Conservation (phyloP, 306 rosid genomes). For the Fragaria nilgerrensis region DNA sequence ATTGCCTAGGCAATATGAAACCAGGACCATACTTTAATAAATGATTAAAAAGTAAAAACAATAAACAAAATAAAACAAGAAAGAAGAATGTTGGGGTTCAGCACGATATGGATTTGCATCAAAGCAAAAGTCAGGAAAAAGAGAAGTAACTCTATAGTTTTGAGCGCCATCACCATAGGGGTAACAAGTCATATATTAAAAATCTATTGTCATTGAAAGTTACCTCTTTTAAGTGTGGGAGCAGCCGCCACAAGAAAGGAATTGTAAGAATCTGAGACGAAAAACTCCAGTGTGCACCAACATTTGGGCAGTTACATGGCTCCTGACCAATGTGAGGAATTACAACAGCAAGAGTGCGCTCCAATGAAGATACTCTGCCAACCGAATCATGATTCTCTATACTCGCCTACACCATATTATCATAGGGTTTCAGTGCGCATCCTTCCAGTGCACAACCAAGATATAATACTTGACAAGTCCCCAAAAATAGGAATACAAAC, state of each 20-base stretch:
- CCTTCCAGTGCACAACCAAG: constrained; percentile 9
- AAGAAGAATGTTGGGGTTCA: neutral
- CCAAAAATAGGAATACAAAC: neutral
- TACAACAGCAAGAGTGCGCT: constrained; percentile 57
- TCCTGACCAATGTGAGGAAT: constrained; percentile 68
- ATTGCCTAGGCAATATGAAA: constrained; percentile 4
- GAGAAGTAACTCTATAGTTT: constrained; percentile 1
- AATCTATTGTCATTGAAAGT: neutral
- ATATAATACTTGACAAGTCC: constrained; percentile 16
- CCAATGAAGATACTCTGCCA: constrained; percentile 63
- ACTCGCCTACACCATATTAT: constrained; percentile 55
- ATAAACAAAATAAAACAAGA: neutral
- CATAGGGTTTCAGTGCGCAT: constrained; percentile 19
- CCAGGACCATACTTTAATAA: neutral
- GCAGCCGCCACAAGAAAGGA: constrained; percentile 80
- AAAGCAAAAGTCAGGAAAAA: neutral
- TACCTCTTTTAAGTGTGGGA: constrained; percentile 81
- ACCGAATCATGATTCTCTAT: constrained; percentile 22
- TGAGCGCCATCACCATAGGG: constrained; percentile 11
- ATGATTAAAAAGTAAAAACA: neutral
- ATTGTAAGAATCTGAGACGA: constrained; percentile 83
- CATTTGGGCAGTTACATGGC: constrained; percentile 65
- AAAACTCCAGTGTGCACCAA: constrained; percentile 70
- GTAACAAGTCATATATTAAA: constrained; percentile 4
- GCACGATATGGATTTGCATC: neutral